A percentile compares a stretch with the other conserved stretches of the same genome.
phyloP scores from a whole-genome alignment of 2,329 filamentous ascomycete genomes.

The Parasarocladium wereldwijsianum region DNA sequence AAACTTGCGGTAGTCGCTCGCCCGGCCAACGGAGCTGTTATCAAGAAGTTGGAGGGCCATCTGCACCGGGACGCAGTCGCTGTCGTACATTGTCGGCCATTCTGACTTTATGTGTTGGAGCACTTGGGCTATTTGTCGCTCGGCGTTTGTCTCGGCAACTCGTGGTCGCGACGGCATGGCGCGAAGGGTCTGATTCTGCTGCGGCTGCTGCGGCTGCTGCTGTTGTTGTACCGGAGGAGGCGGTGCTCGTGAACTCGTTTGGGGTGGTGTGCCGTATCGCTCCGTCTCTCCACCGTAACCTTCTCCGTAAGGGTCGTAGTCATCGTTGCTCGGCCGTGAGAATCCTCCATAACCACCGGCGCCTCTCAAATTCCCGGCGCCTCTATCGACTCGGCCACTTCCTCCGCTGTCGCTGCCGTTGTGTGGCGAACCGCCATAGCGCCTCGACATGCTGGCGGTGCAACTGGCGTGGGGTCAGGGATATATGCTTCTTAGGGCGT shows the following conservation, averaged over 20 bases:
- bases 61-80: constrained; percentile 83
- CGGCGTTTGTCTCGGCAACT: constrained; percentile 30
- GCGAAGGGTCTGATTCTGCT: constrained; percentile 6
- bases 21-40: constrained; percentile 80
- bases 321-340: constrained; percentile 22
- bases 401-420: constrained; percentile 28
- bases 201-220: no score
- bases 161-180: constrained; percentile 10
- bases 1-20: constrained; percentile 77
- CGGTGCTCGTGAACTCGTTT: constrained; percentile 16
- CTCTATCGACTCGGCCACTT: constrained; percentile 13
- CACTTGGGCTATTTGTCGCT: constrained; percentile 46
- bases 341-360: constrained; percentile 21
- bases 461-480: constrained; percentile 7
- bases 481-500: constrained; percentile 9
- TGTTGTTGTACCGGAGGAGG: no score
- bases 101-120: constrained; percentile 73
- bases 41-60: constrained; percentile 92
- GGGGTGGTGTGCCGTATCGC: constrained; percentile 23
- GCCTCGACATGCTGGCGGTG: constrained; percentile 30
- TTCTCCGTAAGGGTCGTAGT: constrained; percentile 35
- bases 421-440: constrained; percentile 28
- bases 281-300: constrained; percentile 16
- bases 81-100: constrained; percentile 84
- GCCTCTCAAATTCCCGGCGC: constrained; percentile 10